Base-by-base conservation (phyloP, 306 rosid species). In the Boehmeria nivea region DNA sequence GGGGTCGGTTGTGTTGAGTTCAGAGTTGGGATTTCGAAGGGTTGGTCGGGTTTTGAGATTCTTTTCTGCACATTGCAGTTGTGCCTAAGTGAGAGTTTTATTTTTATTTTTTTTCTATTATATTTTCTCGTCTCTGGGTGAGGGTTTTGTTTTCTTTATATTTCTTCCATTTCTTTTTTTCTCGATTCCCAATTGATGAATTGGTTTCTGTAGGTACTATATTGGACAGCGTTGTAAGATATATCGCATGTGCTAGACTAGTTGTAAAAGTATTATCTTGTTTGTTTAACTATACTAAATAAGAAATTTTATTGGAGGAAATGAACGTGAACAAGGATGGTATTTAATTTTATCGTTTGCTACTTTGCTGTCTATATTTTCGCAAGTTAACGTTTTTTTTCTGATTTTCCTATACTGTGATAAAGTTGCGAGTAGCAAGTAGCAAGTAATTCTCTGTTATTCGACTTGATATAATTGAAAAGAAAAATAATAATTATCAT, bases 41-140 rank as follows among this genome's bases (percentile, higher is more conserved):
- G 84, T 71, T 60, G 85, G 78, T 78, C 56, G 80, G 79, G 71
- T 81, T 85, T 77, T 72, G 81, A 74, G 62, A 76, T 80, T 87
- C 84, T 84, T 54, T 84, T 87, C 68, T 80, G 81, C 81, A 72
- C 89, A 77, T 67, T 72, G 77, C 62, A 76, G 69, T 77, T 83
- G 83, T 81, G 78, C 73, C 54, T 60, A 54, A 74, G 82, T 23
- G 72, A 79, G 78, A 71, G 70, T 61, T 71, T 77, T 76, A 73
- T 62, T 22, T 24, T 43, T 59, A 27, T 31, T 56, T n/a, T 69
- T 71, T 72, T 75, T 60, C 20, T 61, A 80, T 54, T n/a, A n/a
- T n/a, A n/a, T n/a, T n/a, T n/a, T n/a, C n/a, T n/a, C n/a, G n/a
- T n/a, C n/a, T n/a, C n/a, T n/a, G n/a, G n/a, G n/a, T n/a, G 76